Base-by-base conservation (phyloP, 148 eudicot species). In the Vaccinium myrtillus region DNA sequence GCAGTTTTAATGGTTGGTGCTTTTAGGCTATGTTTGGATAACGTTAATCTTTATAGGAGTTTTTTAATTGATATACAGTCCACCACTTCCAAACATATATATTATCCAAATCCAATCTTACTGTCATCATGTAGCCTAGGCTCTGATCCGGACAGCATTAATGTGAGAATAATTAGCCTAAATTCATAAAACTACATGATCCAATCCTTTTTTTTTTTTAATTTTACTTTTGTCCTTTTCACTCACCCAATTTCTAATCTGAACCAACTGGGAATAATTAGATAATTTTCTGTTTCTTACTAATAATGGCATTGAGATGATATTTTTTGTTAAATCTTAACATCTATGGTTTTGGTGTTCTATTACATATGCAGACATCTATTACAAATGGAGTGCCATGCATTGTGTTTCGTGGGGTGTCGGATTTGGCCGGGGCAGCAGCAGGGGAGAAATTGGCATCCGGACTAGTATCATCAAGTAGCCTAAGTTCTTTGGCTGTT, bases 341-440 rank as follows among this genome's bases (percentile, higher is more conserved):
- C 30, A 36, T 36, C 39, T 36, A 36, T 36, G 32, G 16, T 69
- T 69, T 36, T 25, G 39, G 4, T 69, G 70, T 69, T 78, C 8
- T 50, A 8, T 51, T 7, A 3, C 3, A 36, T 56, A 46, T 82
- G 84, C 87, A 86, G 93, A 81, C 91, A 39, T 83, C 89, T 15
- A 55, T 91, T 70, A 84, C 95, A 8, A 92, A 91, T 81, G 89
- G 88, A 46, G 91, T 91, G 61, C 93, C 95, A 13, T 89, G 90
- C 82, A 39, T 91, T 3, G 91, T 91, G 70, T 90, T 92, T 43
- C 92, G 94, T 49, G 94, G 92, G 1, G 78, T 92, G 15, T 91
- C 93, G 30, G 95, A 91, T 76, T 77, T 90, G 87, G 93, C 92
- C 0, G 92, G 92, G 79, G 90, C 49, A 36, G 69, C 85, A 27